Evolutionary conservation across 208 protist genomes (phyloP), one percentile per base, ranked within the genome.

Genomic region (Leishmania mexicana): DNA sequence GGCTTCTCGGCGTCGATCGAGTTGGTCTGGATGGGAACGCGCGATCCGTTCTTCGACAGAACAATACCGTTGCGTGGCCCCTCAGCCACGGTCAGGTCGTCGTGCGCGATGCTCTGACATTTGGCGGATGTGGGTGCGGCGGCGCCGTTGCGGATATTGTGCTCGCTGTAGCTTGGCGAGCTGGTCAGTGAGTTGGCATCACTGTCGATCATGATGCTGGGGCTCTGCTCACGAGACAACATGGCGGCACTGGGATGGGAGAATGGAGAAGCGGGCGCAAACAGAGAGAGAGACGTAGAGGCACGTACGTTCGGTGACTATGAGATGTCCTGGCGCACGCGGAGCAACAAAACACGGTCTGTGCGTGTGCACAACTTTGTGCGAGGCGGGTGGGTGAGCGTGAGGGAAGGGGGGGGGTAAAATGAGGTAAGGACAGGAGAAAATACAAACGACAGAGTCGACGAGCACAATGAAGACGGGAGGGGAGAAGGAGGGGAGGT

Each of bases 221-320:
- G 85, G 78, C 81, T 86, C 28, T 64, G 51, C 38, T 85, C 85
- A 51, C 81, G 77, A 11, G 76, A 81, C 21, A 80, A 68, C 60
- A 75, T 78, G 38, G 58, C 21, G 35, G 75, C 60, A 62, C 35
- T 21, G 35, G 47, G 31, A 19, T 1, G 67, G 35, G 47, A 31
- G 53, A 42, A 57, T 11, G 13, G 21, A 8, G 65, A 47, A n/a
- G 21, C 6, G 47, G 15, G 38, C 13, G 4, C 13, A 31, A 5
- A 31, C 31, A 2, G 0, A 7, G 5, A 47, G 3, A 71, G 38
- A 71, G 13, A 21, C 38, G 15, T 28, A 10, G 38, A 71, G 65
- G 3, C 38, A 28, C 38, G 38, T 45, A 13, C n/a, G 62, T 0
- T 5, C 15, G 62, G 24, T 24, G 57, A 31, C 57, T 62, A 21